phyloP scores from a whole-genome alignment of 495 filamentous ascomycete species.

The Penicillium egyptiacum region DNA sequence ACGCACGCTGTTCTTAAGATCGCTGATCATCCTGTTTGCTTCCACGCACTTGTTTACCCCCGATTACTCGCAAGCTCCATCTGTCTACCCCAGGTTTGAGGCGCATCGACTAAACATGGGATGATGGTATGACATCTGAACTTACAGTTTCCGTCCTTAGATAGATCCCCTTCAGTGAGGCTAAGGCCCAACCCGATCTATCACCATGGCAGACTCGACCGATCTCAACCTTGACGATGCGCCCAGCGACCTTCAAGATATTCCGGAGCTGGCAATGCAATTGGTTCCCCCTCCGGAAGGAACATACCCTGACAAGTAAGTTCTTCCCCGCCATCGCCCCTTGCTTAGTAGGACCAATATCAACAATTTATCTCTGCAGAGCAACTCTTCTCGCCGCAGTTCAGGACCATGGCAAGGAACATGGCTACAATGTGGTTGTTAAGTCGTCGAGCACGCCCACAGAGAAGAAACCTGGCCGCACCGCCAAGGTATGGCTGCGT shows the following conservation, averaged over 20 bases:
- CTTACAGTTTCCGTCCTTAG: conserved; percentile 15
- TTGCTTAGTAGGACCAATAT: not conserved
- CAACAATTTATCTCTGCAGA: conserved; percentile 22
- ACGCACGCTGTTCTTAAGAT: conserved; percentile 39
- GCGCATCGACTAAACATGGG: not conserved
- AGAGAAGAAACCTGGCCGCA: conserved; percentile 50
- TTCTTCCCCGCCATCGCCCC: conserved; percentile 1
- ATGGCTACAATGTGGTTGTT: conserved; percentile 51
- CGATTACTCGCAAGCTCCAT: conserved; percentile 12
- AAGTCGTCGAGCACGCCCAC: conserved; percentile 50
- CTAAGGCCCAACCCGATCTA: conserved; percentile 17
- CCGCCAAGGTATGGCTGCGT: conserved; percentile 49
- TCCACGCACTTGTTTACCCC: conserved; percentile 46
- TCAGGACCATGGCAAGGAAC: conserved; percentile 45
- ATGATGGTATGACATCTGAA: conserved; percentile 22
- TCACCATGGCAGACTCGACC: conserved; percentile 43
- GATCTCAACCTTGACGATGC: conserved; percentile 48
- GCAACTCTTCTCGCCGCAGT: conserved; percentile 43
- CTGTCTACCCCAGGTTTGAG: conserved; percentile 5
- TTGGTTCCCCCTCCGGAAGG: conserved; percentile 45
- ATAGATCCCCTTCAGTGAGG: conserved; percentile 10
- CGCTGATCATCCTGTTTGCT: conserved; percentile 33
- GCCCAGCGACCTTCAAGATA: conserved; percentile 51
- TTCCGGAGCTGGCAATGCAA: conserved; percentile 48
- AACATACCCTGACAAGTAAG: conserved; percentile 50